These are phyloP conservation scores for Diaporthe destruens DNA, from an alignment of 2,329 filamentous ascomycete genomes.

Conservation along the genomic window DNA sequence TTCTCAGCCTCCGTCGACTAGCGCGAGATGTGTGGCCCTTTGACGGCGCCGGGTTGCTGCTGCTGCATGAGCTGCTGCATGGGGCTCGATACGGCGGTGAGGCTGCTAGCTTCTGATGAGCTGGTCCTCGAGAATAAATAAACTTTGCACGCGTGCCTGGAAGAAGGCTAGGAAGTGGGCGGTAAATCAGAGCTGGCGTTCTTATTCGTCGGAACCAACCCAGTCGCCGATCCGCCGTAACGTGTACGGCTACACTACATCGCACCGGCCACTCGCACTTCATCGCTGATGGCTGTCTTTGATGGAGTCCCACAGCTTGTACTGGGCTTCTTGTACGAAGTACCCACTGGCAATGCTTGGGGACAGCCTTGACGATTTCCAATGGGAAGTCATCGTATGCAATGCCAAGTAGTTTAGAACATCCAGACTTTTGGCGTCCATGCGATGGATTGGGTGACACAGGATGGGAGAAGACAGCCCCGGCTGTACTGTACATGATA, in stretches of 20 bases:
- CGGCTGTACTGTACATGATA: neutral
- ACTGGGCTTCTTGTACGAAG: neutral
- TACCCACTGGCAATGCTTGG: neutral
- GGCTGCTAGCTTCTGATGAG: slow-evolving; percentile 22
- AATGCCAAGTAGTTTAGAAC: neutral
- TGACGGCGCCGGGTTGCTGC: neutral
- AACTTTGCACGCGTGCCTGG: slow-evolving; percentile 13
- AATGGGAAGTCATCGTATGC: neutral
- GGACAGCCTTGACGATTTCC: neutral
- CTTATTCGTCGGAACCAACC: neutral
- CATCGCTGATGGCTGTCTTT: slow-evolving; percentile 5
- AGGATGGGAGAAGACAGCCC: neutral
- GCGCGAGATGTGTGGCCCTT: slow-evolving; percentile 13
- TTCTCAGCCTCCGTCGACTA: slow-evolving; percentile 21
- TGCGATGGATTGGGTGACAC: slow-evolving; percentile 3
- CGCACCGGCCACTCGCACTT: neutral
- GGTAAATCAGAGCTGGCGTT: neutral
- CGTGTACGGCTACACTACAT: slow-evolving; percentile 14
- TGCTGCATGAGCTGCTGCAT: neutral
- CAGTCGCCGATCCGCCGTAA: neutral
- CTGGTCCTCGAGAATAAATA: slow-evolving; percentile 13
- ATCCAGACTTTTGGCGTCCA: neutral
- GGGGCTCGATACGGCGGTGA: slow-evolving; percentile 18
- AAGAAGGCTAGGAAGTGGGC: neutral
- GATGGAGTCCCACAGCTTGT: neutral